A percentile compares a stretch with the other conserved stretches of the same genome.
These are phyloP conservation scores for Acacia confusa DNA, from an alignment of 306 rosid genomes.

Conservation along the genomic window DNA sequence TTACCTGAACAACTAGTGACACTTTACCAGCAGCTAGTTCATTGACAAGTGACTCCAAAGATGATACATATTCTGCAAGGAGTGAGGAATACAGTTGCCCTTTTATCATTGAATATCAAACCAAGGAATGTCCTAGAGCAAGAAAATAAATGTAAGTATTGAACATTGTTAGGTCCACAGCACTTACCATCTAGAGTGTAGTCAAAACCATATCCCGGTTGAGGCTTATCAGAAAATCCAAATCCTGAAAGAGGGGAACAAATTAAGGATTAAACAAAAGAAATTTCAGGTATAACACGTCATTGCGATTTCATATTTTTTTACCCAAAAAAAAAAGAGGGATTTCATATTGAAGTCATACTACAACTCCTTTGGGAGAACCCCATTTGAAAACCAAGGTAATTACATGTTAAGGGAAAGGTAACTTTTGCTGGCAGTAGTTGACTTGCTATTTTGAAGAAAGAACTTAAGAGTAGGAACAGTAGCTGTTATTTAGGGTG, in stretches of 20 bases:
- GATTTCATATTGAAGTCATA: conserved; percentile 21
- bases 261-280: conserved; percentile 8
- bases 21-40: conserved; percentile 57
- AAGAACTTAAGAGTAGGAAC: no score
- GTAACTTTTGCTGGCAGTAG: no score
- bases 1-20: conserved; percentile 81
- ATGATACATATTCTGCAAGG: conserved; percentile 67
- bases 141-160: neutral
- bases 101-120: neutral
- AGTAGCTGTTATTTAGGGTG: no score
- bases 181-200: conserved; percentile 75
- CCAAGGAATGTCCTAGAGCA: conserved; percentile 11
- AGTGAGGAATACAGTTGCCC: conserved; percentile 17
- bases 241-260: conserved; percentile 58
- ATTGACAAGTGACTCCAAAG: conserved; percentile 68
- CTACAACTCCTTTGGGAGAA: neutral
- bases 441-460: no score
- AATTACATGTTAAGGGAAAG: no score
- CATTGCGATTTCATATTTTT: neutral
- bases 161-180: conserved; percentile 3
- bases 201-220: conserved; percentile 91
- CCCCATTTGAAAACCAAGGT: no score
- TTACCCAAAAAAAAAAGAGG: no score
- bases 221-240: conserved; percentile 94
- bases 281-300: neutral